Evolutionary conservation across 345 rosid genomes (phyloP).

Genomic region (Pseudoturritis turrita): DNA sequence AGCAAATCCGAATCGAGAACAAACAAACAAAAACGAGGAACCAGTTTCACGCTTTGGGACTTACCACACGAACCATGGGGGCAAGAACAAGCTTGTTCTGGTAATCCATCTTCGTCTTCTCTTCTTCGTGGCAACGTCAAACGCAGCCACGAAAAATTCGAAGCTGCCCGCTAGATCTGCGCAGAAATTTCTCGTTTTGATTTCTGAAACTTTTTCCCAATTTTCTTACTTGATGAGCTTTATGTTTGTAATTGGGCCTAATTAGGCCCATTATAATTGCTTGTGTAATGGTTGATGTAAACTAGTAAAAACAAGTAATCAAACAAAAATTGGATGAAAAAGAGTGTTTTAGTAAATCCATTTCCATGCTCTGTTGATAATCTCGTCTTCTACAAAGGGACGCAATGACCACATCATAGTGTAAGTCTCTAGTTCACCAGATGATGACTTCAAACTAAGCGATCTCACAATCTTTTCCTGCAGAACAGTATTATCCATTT

Average conservation of each 20-base stretch:
- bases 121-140: slow-evolving; percentile 21
- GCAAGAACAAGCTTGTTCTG: slow-evolving; percentile 78
- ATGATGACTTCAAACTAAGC: slow-evolving; percentile 49
- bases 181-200: not conserved
- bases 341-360: slow-evolving; percentile 27
- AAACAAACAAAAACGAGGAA: not conserved
- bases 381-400: slow-evolving; percentile 62
- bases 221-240: not conserved
- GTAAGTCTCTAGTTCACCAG: slow-evolving; percentile 62
- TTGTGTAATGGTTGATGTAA: not conserved
- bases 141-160: slow-evolving; percentile 19
- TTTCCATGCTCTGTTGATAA: slow-evolving; percentile 62
- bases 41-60: slow-evolving; percentile 10
- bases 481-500: slow-evolving; percentile 3
- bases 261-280: not conserved
- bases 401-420: slow-evolving; percentile 76
- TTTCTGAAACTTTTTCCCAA: not conserved
- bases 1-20: not conserved
- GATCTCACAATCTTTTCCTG: slow-evolving; percentile 70
- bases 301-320: no score
- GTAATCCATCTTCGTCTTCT: slow-evolving; percentile 62
- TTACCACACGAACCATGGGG: slow-evolving; percentile 97
- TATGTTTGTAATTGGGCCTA: not conserved
- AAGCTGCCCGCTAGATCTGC: slow-evolving; percentile 16
- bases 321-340: not conserved